Percentiles rank a stretch among this genome's conserved stretches.
phyloP scores from a whole-genome alignment of 1,284 basidiomycete genomes.

The Boletus semigastroideus region DNA sequence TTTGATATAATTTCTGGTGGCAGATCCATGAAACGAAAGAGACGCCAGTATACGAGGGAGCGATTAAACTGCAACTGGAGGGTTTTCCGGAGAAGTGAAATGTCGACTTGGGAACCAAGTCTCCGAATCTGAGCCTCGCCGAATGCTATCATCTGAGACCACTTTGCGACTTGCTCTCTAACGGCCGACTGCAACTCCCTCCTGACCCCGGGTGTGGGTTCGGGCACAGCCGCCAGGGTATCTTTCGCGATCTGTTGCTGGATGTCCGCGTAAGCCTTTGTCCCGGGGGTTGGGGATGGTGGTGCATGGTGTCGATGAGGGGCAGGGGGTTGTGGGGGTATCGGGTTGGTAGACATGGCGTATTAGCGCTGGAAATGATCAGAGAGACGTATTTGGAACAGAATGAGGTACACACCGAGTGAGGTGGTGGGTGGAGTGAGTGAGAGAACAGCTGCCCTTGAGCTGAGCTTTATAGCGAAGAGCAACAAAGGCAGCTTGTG shows the following conservation, averaged over 20 bases:
- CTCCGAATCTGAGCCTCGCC: conserved; percentile 22
- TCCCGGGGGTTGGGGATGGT: conserved; percentile 21
- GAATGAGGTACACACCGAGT: conserved; percentile 6
- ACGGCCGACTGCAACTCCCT: background rate
- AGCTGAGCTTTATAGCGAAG: conserved; percentile 24
- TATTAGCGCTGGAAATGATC: conserved; percentile 5
- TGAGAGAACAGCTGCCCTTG: background rate
- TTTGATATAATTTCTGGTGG: conserved; percentile 61
- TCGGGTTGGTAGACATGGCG: conserved; percentile 13
- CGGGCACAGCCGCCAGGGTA: conserved; percentile 17
- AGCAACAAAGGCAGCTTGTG: conserved; percentile 27
- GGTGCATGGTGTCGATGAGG: background rate
- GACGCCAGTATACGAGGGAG: conserved; percentile 39
- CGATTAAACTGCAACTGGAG: conserved; percentile 17
- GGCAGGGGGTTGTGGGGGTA: conserved; percentile 9
- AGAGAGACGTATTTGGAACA: background rate
- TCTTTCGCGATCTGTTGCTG: conserved; percentile 18
- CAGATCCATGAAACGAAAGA: conserved; percentile 59
- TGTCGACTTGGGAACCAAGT: conserved; percentile 18
- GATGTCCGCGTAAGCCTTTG: conserved; percentile 15
- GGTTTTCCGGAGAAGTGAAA: conserved; percentile 11
- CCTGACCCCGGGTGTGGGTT: conserved; percentile 7
- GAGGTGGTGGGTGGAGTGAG: background rate
- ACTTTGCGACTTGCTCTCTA: conserved; percentile 9
- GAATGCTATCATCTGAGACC: conserved; percentile 15